Percentiles rank a stretch among this genome's conserved stretches.
Evolutionary conservation across 768 basidiomycete genomes (phyloP).

Genomic region (Macrocybe gigantea): DNA sequence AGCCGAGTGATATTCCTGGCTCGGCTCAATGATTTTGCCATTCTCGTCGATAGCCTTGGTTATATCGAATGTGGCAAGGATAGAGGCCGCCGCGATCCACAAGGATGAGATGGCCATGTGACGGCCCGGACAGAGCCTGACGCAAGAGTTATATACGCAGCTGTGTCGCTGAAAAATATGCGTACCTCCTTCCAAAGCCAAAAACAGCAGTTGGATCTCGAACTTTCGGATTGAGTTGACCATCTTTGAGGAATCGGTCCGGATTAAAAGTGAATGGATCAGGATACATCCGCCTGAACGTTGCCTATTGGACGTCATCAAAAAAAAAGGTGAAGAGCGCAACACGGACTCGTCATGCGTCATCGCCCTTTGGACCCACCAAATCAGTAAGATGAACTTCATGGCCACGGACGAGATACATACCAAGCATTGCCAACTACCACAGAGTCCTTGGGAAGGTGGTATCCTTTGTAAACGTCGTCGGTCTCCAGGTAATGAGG

Average conservation of each 20-base stretch:
- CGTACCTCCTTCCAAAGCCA: constrained; percentile 19
- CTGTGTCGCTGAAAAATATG: background rate
- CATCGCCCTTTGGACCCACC: constrained; percentile 16
- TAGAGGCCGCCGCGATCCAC: constrained; percentile 18
- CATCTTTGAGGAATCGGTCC: constrained; percentile 27
- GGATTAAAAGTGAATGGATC: constrained; percentile 30
- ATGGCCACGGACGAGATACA: background rate
- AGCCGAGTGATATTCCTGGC: constrained; percentile 3
- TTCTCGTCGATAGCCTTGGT: constrained; percentile 13
- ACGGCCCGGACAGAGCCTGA: constrained; percentile 12
- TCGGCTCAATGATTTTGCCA: constrained; percentile 13
- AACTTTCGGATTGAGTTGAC: constrained; percentile 11
- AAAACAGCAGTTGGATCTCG: constrained; percentile 9
- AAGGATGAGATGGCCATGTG: constrained; percentile 16
- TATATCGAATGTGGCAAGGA: constrained; percentile 20
- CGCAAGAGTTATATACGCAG: background rate
- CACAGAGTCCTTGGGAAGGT: constrained; percentile 8
- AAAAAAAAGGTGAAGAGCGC: too few species aligned
- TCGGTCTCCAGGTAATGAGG: constrained; percentile 1
- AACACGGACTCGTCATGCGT: constrained; percentile 20
- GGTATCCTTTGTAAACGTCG: constrained; percentile 8
- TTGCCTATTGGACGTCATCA: too few species aligned
- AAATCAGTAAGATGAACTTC: background rate
- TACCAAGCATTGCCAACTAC: constrained; percentile 8
- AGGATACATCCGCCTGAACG: constrained; percentile 16